A percentile compares a stretch with the other conserved stretches of the same genome.
Evolutionary conservation across 2,329 filamentous ascomycete genomes (phyloP).

Genomic region (Neofusicoccum sp.): DNA sequence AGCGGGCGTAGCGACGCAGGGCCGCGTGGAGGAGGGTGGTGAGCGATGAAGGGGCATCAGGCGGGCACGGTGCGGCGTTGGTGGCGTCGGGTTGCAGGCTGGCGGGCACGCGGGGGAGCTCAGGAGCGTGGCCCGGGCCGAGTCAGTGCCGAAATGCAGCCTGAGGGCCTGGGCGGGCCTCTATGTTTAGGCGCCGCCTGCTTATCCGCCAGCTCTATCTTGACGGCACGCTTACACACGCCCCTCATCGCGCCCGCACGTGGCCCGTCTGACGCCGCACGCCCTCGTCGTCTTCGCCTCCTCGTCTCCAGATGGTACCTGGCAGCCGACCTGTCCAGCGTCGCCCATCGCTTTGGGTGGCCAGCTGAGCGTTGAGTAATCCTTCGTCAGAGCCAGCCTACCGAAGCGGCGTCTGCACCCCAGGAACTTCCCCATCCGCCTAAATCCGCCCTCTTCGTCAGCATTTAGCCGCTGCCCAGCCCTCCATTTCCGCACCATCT

Average conservation of each 20-base stretch:
- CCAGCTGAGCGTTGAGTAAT: background rate
- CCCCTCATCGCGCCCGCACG: background rate
- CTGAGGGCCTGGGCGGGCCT: background rate
- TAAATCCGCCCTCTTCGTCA: background rate
- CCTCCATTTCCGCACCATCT: background rate
- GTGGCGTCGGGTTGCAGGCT: background rate
- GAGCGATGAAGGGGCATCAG: conserved; percentile 2
- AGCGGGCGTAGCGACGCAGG: background rate
- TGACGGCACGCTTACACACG: background rate
- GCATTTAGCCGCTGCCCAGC: background rate
- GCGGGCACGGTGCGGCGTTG: background rate
- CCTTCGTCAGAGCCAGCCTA: background rate
- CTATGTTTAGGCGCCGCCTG: background rate
- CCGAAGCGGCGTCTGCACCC: background rate
- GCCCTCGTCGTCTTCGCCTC: background rate
- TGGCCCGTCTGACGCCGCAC: background rate
- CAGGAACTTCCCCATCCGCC: background rate
- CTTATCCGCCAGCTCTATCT: background rate
- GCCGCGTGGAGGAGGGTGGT: background rate
- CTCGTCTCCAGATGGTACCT: background rate
- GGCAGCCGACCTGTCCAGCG: too few species aligned
- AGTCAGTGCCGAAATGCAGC: background rate
- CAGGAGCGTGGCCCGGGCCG: conserved; percentile 4
- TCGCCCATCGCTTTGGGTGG: too few species aligned
- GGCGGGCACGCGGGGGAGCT: background rate